Percentiles rank a stretch among this genome's conserved stretches.
Evolutionary conservation across 75 land plant genomes (phyloP).

Genomic region (Chamaecyparis obtusa): DNA sequence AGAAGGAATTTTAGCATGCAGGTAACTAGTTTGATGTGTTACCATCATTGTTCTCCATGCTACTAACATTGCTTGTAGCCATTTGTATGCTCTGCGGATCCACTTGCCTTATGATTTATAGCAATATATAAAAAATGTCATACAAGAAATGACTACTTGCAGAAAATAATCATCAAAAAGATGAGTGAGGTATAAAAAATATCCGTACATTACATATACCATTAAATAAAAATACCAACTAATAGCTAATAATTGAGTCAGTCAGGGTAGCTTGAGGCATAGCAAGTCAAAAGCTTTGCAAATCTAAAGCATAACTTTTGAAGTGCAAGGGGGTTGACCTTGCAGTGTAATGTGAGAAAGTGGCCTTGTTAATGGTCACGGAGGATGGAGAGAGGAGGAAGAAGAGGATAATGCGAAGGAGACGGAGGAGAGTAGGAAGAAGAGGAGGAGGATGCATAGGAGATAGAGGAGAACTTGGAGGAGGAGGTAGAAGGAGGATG

Average conservation of each 20-base stretch:
- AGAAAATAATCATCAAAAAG: background rate
- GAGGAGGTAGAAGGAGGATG: too few species aligned
- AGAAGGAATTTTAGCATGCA: background rate
- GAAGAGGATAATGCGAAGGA: too few species aligned
- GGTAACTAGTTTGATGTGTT: background rate
- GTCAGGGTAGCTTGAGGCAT: background rate
- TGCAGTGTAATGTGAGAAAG: too few species aligned
- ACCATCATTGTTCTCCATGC: background rate
- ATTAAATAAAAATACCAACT: background rate
- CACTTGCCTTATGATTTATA: background rate
- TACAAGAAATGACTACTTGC: background rate
- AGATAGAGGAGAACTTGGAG: too few species aligned
- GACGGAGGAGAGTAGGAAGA: too few species aligned
- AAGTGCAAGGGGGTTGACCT: too few species aligned
- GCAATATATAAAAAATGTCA: background rate
- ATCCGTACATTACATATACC: too few species aligned
- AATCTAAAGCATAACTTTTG: background rate
- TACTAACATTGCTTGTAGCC: background rate
- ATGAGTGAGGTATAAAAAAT: too few species aligned
- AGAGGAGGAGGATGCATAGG: too few species aligned
- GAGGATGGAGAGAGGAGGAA: too few species aligned
- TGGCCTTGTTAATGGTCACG: too few species aligned
- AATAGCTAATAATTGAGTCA: background rate
- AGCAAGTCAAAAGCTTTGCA: background rate
- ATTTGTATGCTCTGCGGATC: background rate